Evolutionary conservation across 805 yeast genomes (phyloP), one percentile per base, ranked within the genome.

Genomic region (Wickerhamomyces bovis): DNA sequence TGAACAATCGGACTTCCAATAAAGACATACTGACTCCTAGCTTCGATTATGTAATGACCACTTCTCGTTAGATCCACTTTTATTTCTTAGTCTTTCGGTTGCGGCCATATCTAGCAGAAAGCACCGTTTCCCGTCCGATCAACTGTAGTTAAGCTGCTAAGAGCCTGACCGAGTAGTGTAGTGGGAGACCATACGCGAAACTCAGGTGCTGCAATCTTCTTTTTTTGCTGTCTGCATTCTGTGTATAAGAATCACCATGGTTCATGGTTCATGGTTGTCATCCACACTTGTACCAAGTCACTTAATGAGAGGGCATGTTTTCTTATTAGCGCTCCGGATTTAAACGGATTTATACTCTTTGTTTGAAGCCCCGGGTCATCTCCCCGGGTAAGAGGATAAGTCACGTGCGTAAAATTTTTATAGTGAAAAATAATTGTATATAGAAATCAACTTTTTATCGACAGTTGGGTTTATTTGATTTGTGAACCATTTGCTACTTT

Each of bases 81-180:
- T 41, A 38, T 35, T 49, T 33, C 38, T 42, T 13, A 45, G 46
- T 43, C 38, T 61, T 49, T 64, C 72, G 75, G 77, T 71, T 72
- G 75, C 77, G 78, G 77, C 77, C 78, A 73, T 71, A 74, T 71
- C 77, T 69, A 72, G 75, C 71, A 69, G 77, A 74, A 72, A 73
- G 74, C 76, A 73, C 76, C 76, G 75, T 72, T 74, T 73, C 77
- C 78, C 78, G 78, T 73, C 77, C 77, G 78, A 73, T 72, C 78
- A 73, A 71, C 75, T 70, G 75, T 72, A 73, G 76, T 73, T 71
- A 72, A 72, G 72, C 78, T 68, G 71, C 75, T 71, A 71, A 73
- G 77, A 70, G 78, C 77, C 75, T 67, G 73, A 71, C 75, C 69
- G 75, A 73, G 78, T 72, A 73, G 69, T 71, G 70, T 69, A 68